Conservation (phyloP, 2,329 filamentous ascomycete species). For the Microdochium nivale region DNA sequence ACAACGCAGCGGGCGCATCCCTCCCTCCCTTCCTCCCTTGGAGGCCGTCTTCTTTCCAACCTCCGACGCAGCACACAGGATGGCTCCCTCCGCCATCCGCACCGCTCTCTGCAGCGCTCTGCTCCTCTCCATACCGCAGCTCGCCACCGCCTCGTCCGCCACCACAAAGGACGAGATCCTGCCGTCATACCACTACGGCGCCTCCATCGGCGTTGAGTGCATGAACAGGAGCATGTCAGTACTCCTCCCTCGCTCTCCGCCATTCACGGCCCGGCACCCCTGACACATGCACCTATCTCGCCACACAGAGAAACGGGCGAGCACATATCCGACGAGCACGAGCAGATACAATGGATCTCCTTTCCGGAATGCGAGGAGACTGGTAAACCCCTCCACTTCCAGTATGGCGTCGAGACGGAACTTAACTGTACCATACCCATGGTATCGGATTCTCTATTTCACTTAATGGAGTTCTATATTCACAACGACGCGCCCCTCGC, state of each 20-base stretch:
- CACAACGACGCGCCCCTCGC: constrained; percentile 91
- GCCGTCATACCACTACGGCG: constrained; percentile 58
- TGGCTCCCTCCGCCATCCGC: neutral
- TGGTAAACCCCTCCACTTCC: constrained; percentile 68
- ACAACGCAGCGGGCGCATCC: no score
- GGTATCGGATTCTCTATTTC: constrained; percentile 73
- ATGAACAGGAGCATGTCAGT: constrained; percentile 66
- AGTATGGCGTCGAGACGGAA: constrained; percentile 76
- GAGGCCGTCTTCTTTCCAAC: no score
- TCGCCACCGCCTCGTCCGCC: neutral
- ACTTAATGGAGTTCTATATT: constrained; percentile 93
- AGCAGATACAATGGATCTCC: constrained; percentile 85
- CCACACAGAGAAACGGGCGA: constrained; percentile 70
- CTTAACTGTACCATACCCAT: constrained; percentile 76
- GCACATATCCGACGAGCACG: constrained; percentile 71
- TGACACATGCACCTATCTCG: constrained; percentile 1
- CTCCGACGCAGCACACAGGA: neutral
- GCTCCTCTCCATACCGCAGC: neutral
- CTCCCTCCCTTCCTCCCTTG: no score
- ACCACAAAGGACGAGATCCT: constrained; percentile 29
- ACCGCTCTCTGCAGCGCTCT: neutral
- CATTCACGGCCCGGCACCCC: neutral
- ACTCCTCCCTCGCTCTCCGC: neutral
- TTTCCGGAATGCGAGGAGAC: constrained; percentile 92
- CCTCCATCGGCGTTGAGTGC: constrained; percentile 61